Evolutionary conservation across 179 eudicot genomes (phyloP).

Genomic region (Silene vulgaris): DNA sequence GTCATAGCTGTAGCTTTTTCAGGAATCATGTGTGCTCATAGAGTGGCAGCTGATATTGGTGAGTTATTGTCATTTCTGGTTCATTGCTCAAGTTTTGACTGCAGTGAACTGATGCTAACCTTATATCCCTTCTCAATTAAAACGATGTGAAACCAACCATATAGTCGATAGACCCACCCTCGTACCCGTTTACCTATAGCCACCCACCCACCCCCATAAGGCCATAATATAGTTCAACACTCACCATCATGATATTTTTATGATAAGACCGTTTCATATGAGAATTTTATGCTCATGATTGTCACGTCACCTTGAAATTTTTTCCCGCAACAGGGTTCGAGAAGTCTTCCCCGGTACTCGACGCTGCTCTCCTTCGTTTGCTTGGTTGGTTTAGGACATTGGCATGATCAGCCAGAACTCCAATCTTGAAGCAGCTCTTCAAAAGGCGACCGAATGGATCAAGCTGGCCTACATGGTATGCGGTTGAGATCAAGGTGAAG

Average conservation of each 20-base stretch:
- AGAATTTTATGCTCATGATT: neutral
- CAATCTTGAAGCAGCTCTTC: constrained; percentile 25
- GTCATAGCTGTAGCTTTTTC: constrained; percentile 99
- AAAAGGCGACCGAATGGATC: neutral
- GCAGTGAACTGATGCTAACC: neutral
- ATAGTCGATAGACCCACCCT: neutral
- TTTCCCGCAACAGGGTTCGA: constrained; percentile 51
- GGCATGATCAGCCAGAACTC: constrained; percentile 29
- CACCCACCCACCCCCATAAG: too few species aligned
- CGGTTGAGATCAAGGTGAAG: constrained; percentile 19
- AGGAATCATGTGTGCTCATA: constrained; percentile 98
- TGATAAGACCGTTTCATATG: too few species aligned
- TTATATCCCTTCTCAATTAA: too few species aligned
- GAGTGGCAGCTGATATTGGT: constrained; percentile 96
- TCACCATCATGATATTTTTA: too few species aligned
- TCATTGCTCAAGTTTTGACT: neutral
- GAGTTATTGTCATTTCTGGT: constrained; percentile 17
- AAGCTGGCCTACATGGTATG: neutral
- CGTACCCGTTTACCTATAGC: too few species aligned
- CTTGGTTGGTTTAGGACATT: constrained; percentile 92
- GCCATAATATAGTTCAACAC: too few species aligned
- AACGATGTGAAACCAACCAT: neutral
- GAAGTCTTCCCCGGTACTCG: constrained; percentile 64
- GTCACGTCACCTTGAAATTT: neutral
- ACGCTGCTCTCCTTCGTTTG: constrained; percentile 74